Conservation (phyloP, 2,329 filamentous ascomycete genomes). For the Xylariales sp. region DNA sequence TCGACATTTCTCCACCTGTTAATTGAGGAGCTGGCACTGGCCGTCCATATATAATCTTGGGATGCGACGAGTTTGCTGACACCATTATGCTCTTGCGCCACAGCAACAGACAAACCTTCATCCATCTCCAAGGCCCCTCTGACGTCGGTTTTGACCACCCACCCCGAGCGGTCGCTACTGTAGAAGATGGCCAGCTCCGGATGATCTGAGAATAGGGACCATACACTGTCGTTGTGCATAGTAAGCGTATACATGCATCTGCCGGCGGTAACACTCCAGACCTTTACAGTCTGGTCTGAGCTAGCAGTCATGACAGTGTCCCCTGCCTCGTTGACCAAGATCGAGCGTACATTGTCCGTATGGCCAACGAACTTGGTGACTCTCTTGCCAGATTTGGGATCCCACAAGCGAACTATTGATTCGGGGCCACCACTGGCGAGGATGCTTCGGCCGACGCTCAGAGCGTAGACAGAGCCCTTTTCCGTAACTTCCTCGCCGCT, state of each 20-base stretch:
- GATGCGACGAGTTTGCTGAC: slow-evolving; percentile 65
- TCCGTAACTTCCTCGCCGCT: slow-evolving; percentile 76
- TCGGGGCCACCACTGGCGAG: slow-evolving; percentile 92
- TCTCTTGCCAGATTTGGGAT: slow-evolving; percentile 79
- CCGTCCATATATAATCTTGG: slow-evolving; percentile 81
- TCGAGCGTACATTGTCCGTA: slow-evolving; percentile 87
- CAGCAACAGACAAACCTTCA: slow-evolving; percentile 83
- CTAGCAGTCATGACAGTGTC: slow-evolving; percentile 92
- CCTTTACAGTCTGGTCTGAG: slow-evolving; percentile 94
- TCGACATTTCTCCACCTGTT: slow-evolving; percentile 89
- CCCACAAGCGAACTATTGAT: slow-evolving; percentile 88
- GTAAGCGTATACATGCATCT: slow-evolving; percentile 97
- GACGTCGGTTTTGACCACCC: slow-evolving; percentile 95
- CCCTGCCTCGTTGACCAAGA: slow-evolving; percentile 82
- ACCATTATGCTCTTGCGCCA: slow-evolving; percentile 86
- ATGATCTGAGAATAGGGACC: slow-evolving; percentile 88
- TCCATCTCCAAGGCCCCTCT: slow-evolving; percentile 69
- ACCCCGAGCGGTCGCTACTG: slow-evolving; percentile 84
- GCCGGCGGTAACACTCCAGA: slow-evolving; percentile 94
- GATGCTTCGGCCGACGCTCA: slow-evolving; percentile 74
- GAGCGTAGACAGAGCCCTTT: slow-evolving; percentile 92
- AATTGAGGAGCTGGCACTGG: slow-evolving; percentile 84
- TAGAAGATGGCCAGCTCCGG: slow-evolving; percentile 87
- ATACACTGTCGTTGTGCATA: slow-evolving; percentile 98
- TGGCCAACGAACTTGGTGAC: slow-evolving; percentile 97